Base-by-base conservation (phyloP, 768 basidiomycete species). In the Pleurotus eryngii region DNA sequence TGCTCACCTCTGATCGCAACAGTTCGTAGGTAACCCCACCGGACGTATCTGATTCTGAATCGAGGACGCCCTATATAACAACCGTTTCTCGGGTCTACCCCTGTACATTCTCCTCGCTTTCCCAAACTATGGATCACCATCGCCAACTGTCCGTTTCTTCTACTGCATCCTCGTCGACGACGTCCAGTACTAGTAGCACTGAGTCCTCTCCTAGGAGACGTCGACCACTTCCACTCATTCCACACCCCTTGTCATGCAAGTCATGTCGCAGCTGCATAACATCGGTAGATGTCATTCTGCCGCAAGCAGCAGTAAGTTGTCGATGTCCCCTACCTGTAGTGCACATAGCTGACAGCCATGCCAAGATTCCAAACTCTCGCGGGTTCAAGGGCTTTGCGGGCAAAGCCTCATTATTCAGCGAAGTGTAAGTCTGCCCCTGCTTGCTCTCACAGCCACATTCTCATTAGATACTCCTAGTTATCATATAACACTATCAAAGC, bases 371-470 rank as follows among this genome's bases (percentile, higher is more conserved):
- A 4, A 69, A 75, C 51, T 75, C 78, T 18, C 73, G 81, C 55
- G 69, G 74, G 18, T 85, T 83, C 67, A 73, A 74, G 51, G 85
- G 84, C 4, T 82, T 81, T 64, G 74, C 75, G 12, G 84, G 84
- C 46, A 83, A 81, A 68, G 85, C 83, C 4, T 81, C 78, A 1
- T 70, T 87, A 7, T 83, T 84, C 66, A 81, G 74, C 11, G 77
- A 82, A 65, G 77, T 74, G 83, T 85, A 64, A 50, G 79, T 72
- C 6, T 45, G 46, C 17, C 48, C 20, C 39, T 17, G 5, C 11
- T 20, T 37, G 46, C 48, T 54, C 18, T 49, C 46, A 48, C 43
- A 56, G 54, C 43, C 60, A 43, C 27, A 40, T 35, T 18, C 48
- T 53, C 43, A 26, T 40, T 17, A 12, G 8, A 7, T 49, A 27